Conservation (phyloP, 129 eudicot genomes). For the Calendula officinalis region DNA sequence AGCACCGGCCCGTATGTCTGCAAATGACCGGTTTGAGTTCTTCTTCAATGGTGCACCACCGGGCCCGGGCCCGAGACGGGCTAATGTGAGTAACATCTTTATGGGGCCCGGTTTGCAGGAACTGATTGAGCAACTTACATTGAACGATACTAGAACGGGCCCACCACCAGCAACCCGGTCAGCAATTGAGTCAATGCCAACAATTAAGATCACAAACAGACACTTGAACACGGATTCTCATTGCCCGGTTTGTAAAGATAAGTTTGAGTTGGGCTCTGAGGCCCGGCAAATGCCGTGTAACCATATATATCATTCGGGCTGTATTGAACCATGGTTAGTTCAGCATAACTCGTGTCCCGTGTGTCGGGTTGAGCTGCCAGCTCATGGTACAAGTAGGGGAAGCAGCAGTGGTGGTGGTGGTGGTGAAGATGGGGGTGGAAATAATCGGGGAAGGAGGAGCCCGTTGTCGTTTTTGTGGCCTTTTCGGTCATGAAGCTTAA, state of each 20-base stretch:
- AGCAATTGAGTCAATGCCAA: constrained; percentile 27
- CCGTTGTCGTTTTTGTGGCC: constrained; percentile 76
- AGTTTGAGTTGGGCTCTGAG: constrained; percentile 76
- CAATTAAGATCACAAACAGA: too few relatives aligned
- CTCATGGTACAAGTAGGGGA: constrained; percentile 45
- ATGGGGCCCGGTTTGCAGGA: constrained; percentile 73
- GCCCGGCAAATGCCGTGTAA: constrained; percentile 91
- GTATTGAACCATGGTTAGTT: constrained; percentile 91
- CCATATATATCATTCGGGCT: constrained; percentile 83
- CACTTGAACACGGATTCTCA: too few relatives aligned
- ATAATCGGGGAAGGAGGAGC: constrained; percentile 63
- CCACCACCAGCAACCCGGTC: constrained; percentile 93
- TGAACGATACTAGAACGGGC: constrained; percentile 45
- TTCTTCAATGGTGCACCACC: constrained; percentile 47
- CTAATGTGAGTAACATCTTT: constrained; percentile 51
- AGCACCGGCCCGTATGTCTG: constrained; percentile 49
- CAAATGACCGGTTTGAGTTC: constrained; percentile 53
- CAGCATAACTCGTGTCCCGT: constrained; percentile 96
- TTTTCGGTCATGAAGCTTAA: constrained; percentile 46
- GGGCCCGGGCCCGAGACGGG: constrained; percentile 51
- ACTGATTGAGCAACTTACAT: constrained; percentile 49
- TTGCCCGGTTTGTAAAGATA: constrained; percentile 78
- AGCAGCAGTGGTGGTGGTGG: constrained; percentile 26
- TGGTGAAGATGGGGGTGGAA: constrained; percentile 35
- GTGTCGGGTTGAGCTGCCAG: constrained; percentile 81